Conservation (phyloP, 805 yeast species). For the Metschnikowia kofuensis region DNA sequence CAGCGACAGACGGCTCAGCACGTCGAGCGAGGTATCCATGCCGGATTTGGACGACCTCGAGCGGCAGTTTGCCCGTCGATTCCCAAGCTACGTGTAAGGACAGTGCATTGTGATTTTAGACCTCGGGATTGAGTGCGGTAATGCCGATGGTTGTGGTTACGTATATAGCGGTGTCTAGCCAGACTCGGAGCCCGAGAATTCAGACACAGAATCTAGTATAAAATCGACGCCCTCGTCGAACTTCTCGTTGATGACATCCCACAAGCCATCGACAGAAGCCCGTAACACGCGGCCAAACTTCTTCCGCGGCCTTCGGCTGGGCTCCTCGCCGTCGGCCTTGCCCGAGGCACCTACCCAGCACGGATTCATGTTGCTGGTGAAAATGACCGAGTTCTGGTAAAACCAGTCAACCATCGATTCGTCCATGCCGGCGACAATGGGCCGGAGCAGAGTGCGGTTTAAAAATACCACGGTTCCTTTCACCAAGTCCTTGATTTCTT, state of each 20-base stretch:
- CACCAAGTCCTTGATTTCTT: slow-evolving; percentile 55
- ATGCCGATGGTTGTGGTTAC: not conserved
- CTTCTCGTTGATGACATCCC: slow-evolving; percentile 73
- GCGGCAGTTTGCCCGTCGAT: slow-evolving; percentile 52
- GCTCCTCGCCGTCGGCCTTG: slow-evolving; percentile 27
- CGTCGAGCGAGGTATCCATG: slow-evolving; percentile 40
- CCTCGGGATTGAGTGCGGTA: too few relatives aligned
- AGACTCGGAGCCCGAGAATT: slow-evolving; percentile 16
- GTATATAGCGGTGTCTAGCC: slow-evolving; percentile 6
- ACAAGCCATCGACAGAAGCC: slow-evolving; percentile 69
- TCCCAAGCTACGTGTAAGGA: slow-evolving; percentile 54
- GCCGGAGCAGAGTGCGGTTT: slow-evolving; percentile 65
- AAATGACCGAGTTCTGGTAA: slow-evolving; percentile 78
- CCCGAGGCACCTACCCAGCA: slow-evolving; percentile 66
- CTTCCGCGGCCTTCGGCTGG: slow-evolving; percentile 72
- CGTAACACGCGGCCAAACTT: slow-evolving; percentile 87
- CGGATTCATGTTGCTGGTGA: slow-evolving; percentile 69
- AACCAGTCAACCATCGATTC: slow-evolving; percentile 92
- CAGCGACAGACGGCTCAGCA: slow-evolving; percentile 32
- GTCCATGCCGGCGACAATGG: slow-evolving; percentile 83
- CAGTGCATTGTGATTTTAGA: too few relatives aligned
- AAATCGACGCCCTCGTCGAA: slow-evolving; percentile 86
- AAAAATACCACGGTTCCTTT: slow-evolving; percentile 69
- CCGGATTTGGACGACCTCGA: slow-evolving; percentile 61
- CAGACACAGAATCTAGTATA: slow-evolving; percentile 72